Percentiles rank a stretch among this genome's conserved stretches.
phyloP scores from a whole-genome alignment of 2,329 filamentous ascomycete genomes.

The Massarina eburnea region DNA sequence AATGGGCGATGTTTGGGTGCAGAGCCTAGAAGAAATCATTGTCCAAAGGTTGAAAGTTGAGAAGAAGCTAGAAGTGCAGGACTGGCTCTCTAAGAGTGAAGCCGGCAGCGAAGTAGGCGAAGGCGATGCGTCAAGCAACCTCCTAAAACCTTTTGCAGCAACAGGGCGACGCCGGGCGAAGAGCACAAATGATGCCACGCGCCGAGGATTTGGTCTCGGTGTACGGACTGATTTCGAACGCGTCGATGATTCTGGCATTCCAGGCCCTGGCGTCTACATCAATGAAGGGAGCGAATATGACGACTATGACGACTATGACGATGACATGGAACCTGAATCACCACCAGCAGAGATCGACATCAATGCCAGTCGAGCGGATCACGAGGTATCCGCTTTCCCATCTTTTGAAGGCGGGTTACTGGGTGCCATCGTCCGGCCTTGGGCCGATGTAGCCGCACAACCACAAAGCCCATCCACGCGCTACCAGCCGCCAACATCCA shows the following conservation, averaged over 20 bases:
- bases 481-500: constrained; percentile 56
- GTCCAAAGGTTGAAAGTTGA: constrained; percentile 50
- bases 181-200: constrained; percentile 45
- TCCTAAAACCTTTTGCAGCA: constrained; percentile 29
- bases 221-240: constrained; percentile 32
- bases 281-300: constrained; percentile 43
- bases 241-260: constrained; percentile 46
- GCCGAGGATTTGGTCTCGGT: constrained; percentile 30
- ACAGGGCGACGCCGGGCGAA: constrained; percentile 54
- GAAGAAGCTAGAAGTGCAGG: constrained; percentile 56
- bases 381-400: constrained; percentile 34
- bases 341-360: constrained; percentile 39
- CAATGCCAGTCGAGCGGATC: constrained; percentile 24
- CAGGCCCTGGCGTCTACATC: constrained; percentile 53
- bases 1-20: constrained; percentile 46
- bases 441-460: constrained; percentile 50
- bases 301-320: constrained; percentile 37
- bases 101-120: constrained; percentile 52
- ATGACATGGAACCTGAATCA: constrained; percentile 29
- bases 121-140: constrained; percentile 28
- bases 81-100: constrained; percentile 53
- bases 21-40: constrained; percentile 55
- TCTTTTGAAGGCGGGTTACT: constrained; percentile 18
- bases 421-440: constrained; percentile 44
- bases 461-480: constrained; percentile 35